Evolutionary conservation across 163 green algal species (phyloP).

Genomic region (Coccomyxa subellipsoidea): DNA sequence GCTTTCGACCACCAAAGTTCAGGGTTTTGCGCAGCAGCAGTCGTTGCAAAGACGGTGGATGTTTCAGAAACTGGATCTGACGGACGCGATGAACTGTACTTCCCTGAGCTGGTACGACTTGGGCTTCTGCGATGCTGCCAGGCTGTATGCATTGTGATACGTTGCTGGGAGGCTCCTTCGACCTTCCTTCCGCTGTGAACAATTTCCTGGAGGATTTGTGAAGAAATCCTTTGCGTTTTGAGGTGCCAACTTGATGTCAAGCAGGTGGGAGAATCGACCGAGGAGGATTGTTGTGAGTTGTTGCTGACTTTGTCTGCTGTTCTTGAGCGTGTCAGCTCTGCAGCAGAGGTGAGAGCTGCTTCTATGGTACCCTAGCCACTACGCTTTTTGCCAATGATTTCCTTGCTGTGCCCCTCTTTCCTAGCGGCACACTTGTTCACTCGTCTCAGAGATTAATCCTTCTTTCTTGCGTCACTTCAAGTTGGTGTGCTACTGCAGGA

Average conservation of each 20-base stretch:
- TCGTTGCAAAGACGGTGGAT: neutral
- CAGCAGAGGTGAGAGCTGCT: neutral
- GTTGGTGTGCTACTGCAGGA: neutral
- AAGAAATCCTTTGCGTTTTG: too few relatives aligned
- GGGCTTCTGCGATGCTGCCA: neutral
- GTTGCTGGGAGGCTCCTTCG: too few relatives aligned
- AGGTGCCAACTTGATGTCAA: too few relatives aligned
- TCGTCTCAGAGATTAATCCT: too few relatives aligned
- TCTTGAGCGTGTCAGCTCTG: neutral
- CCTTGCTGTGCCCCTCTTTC: too few relatives aligned
- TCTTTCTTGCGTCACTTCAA: neutral
- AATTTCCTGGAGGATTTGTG: too few relatives aligned
- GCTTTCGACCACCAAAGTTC: neutral
- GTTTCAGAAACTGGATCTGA: neutral
- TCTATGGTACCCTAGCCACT: too few relatives aligned
- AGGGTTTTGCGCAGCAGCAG: neutral
- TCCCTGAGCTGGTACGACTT: neutral
- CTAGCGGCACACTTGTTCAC: too few relatives aligned
- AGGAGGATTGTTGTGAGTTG: neutral
- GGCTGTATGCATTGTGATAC: neutral
- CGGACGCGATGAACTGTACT: neutral
- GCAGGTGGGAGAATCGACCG: neutral
- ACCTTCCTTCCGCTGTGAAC: too few relatives aligned
- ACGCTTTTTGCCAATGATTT: too few relatives aligned
- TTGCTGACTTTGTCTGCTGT: neutral